Conservation (phyloP, 1,139 yeast genomes). For the Saccharomyces hybrid region DNA sequence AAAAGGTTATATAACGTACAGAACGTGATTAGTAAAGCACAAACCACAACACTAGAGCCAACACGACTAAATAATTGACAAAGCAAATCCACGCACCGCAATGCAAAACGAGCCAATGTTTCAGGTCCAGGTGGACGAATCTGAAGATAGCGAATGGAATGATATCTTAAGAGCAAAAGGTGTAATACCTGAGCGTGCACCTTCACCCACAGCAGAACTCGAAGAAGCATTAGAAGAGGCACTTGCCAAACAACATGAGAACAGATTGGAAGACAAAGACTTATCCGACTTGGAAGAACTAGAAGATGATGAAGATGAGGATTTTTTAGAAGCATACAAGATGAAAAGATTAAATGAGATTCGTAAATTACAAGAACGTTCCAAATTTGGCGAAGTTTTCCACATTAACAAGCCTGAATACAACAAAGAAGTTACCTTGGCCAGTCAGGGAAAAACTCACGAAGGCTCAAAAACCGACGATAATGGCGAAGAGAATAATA, state of each 20-base stretch:
- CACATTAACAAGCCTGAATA: conserved; percentile 84
- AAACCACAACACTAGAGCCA: neutral
- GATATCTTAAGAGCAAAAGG: conserved; percentile 87
- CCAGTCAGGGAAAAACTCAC: conserved; percentile 39
- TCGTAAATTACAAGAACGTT: conserved; percentile 47
- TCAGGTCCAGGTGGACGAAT: conserved; percentile 83
- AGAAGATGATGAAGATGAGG: conserved; percentile 73
- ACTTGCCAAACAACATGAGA: conserved; percentile 52
- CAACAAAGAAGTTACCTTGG: conserved; percentile 74
- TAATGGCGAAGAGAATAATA: conserved; percentile 15
- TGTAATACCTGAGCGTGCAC: conserved; percentile 84
- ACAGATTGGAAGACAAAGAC: conserved; percentile 57
- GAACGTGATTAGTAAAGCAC: neutral
- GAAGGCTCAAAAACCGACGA: conserved; percentile 22
- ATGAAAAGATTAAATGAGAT: conserved; percentile 70
- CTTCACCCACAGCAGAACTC: conserved; percentile 77
- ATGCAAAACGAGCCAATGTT: conserved; percentile 30
- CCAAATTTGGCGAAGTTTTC: conserved; percentile 68
- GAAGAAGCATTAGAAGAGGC: conserved; percentile 88
- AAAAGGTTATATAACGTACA: neutral
- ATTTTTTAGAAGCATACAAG: conserved; percentile 67
- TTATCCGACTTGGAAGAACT: conserved; percentile 73
- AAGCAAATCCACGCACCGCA: neutral
- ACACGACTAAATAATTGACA: neutral
- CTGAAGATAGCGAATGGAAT: conserved; percentile 98